These are phyloP conservation scores for Crotalaria pallida DNA, from an alignment of 306 rosid genomes.

Conservation along the genomic window DNA sequence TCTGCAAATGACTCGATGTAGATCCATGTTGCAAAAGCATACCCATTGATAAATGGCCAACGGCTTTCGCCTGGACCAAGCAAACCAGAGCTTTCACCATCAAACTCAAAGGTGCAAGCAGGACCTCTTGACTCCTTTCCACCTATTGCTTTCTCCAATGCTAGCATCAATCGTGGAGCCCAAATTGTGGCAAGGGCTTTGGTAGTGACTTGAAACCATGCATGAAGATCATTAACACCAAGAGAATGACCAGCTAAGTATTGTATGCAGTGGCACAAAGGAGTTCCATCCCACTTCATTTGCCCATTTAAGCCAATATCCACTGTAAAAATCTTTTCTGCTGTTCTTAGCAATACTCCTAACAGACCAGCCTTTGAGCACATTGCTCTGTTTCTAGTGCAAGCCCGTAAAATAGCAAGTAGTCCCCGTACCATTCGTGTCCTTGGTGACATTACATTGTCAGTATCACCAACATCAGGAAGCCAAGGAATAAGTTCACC, in stretches of 20 bases:
- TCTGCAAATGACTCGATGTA: conserved; percentile 99
- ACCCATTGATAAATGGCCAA: conserved; percentile 94
- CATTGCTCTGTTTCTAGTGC: conserved; percentile 99
- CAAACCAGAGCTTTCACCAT: conserved; percentile 99
- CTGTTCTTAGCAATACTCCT: conserved; percentile 77
- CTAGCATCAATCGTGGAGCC: conserved; percentile 72
- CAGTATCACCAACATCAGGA: conserved; percentile 72
- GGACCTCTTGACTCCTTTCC: conserved; percentile 98
- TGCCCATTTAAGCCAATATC: conserved; percentile 62
- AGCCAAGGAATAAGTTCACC: conserved; percentile 97
- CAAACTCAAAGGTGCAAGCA: conserved; percentile 91
- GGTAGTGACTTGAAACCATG: conserved; percentile 78
- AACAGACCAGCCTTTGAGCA: conserved; percentile 92
- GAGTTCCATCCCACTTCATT: conserved; percentile 86
- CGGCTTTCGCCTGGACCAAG: conserved; percentile 99
- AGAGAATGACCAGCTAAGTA: conserved; percentile 91
- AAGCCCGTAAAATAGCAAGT: conserved; percentile 87
- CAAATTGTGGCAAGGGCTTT: conserved; percentile 70
- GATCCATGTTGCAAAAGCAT: conserved; percentile 99
- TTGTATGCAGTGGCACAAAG: conserved; percentile 89
- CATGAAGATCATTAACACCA: conserved; percentile 61
- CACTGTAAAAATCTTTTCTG: conserved; percentile 61
- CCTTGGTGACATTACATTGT: conserved; percentile 77
- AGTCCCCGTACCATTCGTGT: conserved; percentile 94
- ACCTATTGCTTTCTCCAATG: conserved; percentile 81